These are phyloP conservation scores for Chenopodium suecicum DNA, from an alignment of 148 eudicot species.

Conservation along the genomic window DNA sequence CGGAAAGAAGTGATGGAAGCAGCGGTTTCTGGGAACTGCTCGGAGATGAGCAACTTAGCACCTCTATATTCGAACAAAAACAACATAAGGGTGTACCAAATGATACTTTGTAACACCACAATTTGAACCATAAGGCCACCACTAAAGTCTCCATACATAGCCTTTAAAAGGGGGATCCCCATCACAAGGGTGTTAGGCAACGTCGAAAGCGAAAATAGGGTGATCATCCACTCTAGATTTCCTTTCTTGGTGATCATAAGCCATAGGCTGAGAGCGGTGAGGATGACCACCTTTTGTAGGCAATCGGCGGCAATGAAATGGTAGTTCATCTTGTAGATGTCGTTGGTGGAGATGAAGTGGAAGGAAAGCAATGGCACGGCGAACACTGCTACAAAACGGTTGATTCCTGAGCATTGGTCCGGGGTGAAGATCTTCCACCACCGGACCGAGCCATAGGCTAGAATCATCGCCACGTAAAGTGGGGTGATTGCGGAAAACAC, in stretches of 20 bases:
- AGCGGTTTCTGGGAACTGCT: constrained; percentile 89
- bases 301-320: constrained; percentile 87
- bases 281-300: constrained; percentile 72
- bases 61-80: constrained; percentile 89
- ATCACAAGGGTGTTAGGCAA: constrained; percentile 93
- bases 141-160: constrained; percentile 90
- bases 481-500: constrained; percentile 88
- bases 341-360: constrained; percentile 85
- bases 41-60: constrained; percentile 73
- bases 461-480: constrained; percentile 82
- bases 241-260: constrained; percentile 56
- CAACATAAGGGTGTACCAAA: constrained; percentile 92
- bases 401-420: constrained; percentile 95
- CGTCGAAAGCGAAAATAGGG: constrained; percentile 81
- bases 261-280: constrained; percentile 65
- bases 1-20: constrained; percentile 78
- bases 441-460: constrained; percentile 89
- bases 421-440: constrained; percentile 99
- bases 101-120: constrained; percentile 79
- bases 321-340: constrained; percentile 87
- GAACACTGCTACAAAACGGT: constrained; percentile 90
- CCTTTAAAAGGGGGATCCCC: constrained; percentile 83
- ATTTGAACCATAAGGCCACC: constrained; percentile 88
- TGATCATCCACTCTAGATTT: constrained; percentile 85
- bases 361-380: constrained; percentile 90